Evolutionary conservation across 2,329 filamentous ascomycete genomes (phyloP).

Genomic region (Aquanectria penicillioides): DNA sequence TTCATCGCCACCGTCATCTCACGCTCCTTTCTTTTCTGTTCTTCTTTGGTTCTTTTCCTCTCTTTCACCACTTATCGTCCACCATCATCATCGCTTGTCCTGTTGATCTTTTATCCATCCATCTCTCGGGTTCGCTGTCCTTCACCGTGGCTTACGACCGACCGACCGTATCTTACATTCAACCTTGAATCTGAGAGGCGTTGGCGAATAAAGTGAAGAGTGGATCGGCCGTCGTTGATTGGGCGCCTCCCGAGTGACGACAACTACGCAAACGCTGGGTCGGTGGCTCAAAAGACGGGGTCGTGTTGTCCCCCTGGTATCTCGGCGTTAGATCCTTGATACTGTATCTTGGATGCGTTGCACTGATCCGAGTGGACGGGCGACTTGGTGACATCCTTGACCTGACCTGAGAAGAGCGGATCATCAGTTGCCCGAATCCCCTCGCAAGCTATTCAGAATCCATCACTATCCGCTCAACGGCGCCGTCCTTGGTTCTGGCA

Average conservation of each 20-base stretch:
- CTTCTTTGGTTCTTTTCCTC: neutral
- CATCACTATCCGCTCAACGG: too few species aligned
- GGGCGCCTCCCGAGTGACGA: conserved; percentile 12
- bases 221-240: conserved; percentile 24
- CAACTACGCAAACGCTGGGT: conserved; percentile 14
- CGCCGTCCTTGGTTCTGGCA: too few species aligned
- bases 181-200: conserved; percentile 8
- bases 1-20: conserved; percentile 11
- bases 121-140: too few species aligned
- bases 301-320: conserved; percentile 21
- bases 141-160: neutral
- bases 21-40: neutral
- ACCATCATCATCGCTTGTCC: too few species aligned
- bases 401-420: too few species aligned
- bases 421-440: neutral
- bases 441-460: too few species aligned
- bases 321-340: conserved; percentile 20
- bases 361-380: neutral
- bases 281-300: conserved; percentile 24
- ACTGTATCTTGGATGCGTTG: conserved; percentile 13
- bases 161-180: neutral
- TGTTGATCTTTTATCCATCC: too few species aligned
- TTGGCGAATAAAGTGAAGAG: conserved; percentile 9
- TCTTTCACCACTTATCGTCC: too few species aligned
- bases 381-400: neutral